Evolutionary conservation across 2,329 filamentous ascomycete species (phyloP).

Genomic region (Exophiala sp.): DNA sequence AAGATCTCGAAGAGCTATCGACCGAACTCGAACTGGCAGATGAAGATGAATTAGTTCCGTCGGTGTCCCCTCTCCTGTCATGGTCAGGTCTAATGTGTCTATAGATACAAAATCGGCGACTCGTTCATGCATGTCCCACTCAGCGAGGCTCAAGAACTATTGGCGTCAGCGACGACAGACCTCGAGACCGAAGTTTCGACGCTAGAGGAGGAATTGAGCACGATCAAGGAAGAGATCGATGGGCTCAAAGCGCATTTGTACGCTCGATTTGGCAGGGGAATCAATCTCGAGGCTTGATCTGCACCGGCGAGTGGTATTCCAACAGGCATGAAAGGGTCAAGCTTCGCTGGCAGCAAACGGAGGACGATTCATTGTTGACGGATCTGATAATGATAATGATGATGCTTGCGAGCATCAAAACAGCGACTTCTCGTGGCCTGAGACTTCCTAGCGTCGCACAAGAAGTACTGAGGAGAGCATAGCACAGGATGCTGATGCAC

Average conservation of each 20-base stretch:
- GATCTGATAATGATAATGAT: too few relatives aligned
- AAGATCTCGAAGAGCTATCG: conserved; percentile 90
- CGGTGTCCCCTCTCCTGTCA: conserved; percentile 38
- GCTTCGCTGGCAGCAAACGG: too few relatives aligned
- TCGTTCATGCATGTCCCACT: conserved; percentile 87
- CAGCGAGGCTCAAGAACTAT: conserved; percentile 79
- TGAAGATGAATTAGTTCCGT: conserved; percentile 92
- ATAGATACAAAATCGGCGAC: conserved; percentile 92
- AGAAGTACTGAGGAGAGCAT: too few relatives aligned
- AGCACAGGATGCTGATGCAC: too few relatives aligned
- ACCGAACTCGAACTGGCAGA: conserved; percentile 87
- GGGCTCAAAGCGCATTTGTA: conserved; percentile 89
- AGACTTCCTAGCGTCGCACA: background rate
- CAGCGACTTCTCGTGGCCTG: too few relatives aligned
- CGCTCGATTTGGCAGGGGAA: conserved; percentile 90
- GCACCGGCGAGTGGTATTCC: background rate
- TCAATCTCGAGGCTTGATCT: conserved; percentile 72
- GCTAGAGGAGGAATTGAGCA: conserved; percentile 72
- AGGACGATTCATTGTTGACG: too few relatives aligned
- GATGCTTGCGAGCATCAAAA: too few relatives aligned
- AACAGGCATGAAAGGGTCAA: too few relatives aligned
- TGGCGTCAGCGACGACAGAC: conserved; percentile 65
- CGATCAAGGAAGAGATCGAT: conserved; percentile 80
- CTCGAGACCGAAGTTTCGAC: conserved; percentile 73
- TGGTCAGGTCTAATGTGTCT: background rate